Evolutionary conservation across 257 asterid species (phyloP).

Genomic region (Apocynum venetum): DNA sequence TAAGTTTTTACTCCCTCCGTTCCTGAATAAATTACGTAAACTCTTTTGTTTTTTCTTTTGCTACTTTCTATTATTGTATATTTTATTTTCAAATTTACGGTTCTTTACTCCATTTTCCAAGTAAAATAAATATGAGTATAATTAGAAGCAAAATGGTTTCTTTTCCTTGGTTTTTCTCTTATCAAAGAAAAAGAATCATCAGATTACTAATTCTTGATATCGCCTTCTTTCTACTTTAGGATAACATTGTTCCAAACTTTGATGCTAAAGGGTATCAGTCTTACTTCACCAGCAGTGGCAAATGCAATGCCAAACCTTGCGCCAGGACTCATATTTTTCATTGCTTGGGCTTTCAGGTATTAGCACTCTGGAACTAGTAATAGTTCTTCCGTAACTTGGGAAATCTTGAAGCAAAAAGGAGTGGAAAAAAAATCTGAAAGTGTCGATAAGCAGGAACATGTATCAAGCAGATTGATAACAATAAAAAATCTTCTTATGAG

Average conservation of each 20-base stretch:
- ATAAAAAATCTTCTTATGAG: too few relatives aligned
- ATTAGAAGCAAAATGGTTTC: neutral
- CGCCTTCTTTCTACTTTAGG: constrained; percentile 29
- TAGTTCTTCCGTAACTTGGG: neutral
- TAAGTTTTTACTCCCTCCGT: too few relatives aligned
- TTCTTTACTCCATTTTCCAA: too few relatives aligned
- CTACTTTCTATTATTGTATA: too few relatives aligned
- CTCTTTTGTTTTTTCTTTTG: too few relatives aligned
- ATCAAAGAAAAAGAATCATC: too few relatives aligned
- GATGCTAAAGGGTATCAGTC: constrained; percentile 67
- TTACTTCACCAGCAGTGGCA: constrained; percentile 86
- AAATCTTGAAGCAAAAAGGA: neutral
- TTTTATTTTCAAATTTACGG: too few relatives aligned
- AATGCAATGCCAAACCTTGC: constrained; percentile 98
- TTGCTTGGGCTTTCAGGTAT: constrained; percentile 77
- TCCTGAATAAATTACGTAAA: too few relatives aligned
- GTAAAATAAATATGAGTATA: too few relatives aligned
- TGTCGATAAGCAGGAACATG: too few relatives aligned
- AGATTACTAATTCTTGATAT: neutral
- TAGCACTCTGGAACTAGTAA: neutral
- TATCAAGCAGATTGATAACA: too few relatives aligned
- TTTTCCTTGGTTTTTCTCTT: neutral
- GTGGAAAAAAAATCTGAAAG: neutral
- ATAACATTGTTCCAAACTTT: constrained; percentile 74
- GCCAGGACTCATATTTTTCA: constrained; percentile 78